Base-by-base conservation (phyloP, 2,329 filamentous ascomycete genomes). In the Paracoccidioides lutzii region DNA sequence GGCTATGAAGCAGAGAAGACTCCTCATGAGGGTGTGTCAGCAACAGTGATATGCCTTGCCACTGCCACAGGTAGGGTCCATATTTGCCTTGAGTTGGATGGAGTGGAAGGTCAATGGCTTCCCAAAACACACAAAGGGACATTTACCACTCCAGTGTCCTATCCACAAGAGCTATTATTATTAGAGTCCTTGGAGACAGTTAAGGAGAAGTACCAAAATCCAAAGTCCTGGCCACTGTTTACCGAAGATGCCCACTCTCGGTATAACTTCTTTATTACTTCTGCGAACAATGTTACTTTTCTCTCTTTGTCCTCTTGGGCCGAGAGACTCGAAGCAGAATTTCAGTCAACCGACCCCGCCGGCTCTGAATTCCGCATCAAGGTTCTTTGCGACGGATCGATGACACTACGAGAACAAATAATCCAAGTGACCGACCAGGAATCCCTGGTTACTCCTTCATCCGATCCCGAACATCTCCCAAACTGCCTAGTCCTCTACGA, bases 71-170 rank as follows among this genome's bases (percentile, higher is more conserved):
- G 77, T 46, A 73, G 78, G 55, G 71, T 84, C 6, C 78, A 82
- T 59, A 66, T 83, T 37, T 83, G 78, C 58, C 72, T 85, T 33
- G 80, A 84, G 60, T 65, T 83, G 37, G 78, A 83, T 52, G 81
- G 81, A 0, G 75, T 85, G 2, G 76, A 82, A 60, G 81, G 79
- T 6, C 78, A 81, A 62, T 85, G 82, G 82, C 73, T 84, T 6
- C 81, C 81, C 1, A 73, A 70, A 54, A 66, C 67, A 15, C 69
- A 64, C 53, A 71, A 67, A 52, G 71, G 69, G 52, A 64, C 68
- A 0, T 75, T 75, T 61, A 67, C 64, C 32, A 67, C 70, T 10
- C 72, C 73, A 40, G 55, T 70, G 15, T 70, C 69, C 3, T 71
- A 75, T 28, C 67, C 71, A 8, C 67, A 70, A 45, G 72, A 75